A percentile compares a stretch with the other conserved stretches of the same genome.
Evolutionary conservation across 768 basidiomycete species (phyloP).

Genomic region (Russula sp.): DNA sequence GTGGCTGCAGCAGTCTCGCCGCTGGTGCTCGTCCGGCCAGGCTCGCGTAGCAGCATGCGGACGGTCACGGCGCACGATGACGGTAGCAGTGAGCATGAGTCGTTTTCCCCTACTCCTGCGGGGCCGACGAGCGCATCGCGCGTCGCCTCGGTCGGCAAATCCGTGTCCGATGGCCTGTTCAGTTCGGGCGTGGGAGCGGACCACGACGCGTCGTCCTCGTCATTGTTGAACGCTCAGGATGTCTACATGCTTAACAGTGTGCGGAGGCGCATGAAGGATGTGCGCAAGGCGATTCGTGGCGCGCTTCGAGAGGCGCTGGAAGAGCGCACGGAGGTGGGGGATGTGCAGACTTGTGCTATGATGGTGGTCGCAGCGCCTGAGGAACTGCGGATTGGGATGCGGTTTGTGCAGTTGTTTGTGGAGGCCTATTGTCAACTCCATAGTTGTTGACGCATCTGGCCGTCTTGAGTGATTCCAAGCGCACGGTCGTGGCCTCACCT

Average conservation of each 20-base stretch:
- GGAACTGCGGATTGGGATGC: conserved; percentile 45
- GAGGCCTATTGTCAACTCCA: too few relatives aligned
- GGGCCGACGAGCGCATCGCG: neutral
- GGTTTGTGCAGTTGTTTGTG: conserved; percentile 45
- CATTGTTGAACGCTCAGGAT: conserved; percentile 4
- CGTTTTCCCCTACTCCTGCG: neutral
- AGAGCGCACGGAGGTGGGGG: conserved; percentile 42
- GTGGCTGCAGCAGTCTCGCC: conserved; percentile 22
- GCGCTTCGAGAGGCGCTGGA: conserved; percentile 13
- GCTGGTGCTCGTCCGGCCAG: conserved; percentile 34
- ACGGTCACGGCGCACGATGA: conserved; percentile 49
- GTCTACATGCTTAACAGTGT: neutral
- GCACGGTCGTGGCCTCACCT: too few relatives aligned
- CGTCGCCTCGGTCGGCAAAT: neutral
- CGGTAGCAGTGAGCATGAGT: conserved; percentile 17
- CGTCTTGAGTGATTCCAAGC: too few relatives aligned
- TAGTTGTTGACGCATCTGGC: too few relatives aligned
- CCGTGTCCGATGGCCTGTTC: conserved; percentile 17
- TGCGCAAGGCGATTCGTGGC: conserved; percentile 9
- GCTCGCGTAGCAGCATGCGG: conserved; percentile 60
- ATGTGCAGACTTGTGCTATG: conserved; percentile 76
- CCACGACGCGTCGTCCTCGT: neutral
- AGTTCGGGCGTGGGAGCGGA: neutral
- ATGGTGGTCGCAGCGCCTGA: conserved; percentile 51
- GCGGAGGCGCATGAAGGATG: conserved; percentile 11